These are phyloP conservation scores for Sanghuangporus weigelae DNA, from an alignment of 1,284 basidiomycete species.

Conservation along the genomic window DNA sequence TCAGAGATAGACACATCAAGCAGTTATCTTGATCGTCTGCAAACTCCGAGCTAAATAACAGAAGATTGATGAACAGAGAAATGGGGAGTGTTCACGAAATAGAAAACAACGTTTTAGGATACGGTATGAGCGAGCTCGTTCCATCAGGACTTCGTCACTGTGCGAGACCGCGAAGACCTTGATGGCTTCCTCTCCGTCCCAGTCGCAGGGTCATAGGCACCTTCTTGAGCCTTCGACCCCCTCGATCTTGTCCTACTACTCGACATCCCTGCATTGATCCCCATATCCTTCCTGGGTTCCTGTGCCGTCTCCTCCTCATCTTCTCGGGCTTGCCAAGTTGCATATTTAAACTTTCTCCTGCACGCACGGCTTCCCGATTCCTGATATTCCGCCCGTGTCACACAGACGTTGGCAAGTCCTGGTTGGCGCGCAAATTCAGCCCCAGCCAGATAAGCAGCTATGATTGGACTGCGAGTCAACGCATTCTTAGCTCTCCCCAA, in stretches of 20 bases:
- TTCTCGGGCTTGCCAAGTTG: neutral
- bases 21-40: too few species aligned
- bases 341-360: conserved; percentile 54
- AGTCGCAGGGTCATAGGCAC: neutral
- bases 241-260: neutral
- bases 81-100: too few species aligned
- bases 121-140: too few species aligned
- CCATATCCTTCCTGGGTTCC: neutral
- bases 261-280: neutral
- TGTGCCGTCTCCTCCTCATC: neutral
- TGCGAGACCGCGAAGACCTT: neutral
- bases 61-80: too few species aligned
- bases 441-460: conserved; percentile 68
- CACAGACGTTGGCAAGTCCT: conserved; percentile 44
- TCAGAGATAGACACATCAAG: too few species aligned
- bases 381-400: conserved; percentile 77
- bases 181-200: neutral
- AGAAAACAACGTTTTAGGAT: too few species aligned
- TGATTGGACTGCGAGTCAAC: conserved; percentile 54
- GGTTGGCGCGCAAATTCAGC: conserved; percentile 47
- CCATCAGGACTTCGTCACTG: too few species aligned
- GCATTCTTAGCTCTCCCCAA: neutral
- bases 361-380: conserved; percentile 75
- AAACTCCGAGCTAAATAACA: too few species aligned
- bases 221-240: neutral